A percentile compares a stretch with the other conserved stretches of the same genome.
These are phyloP conservation scores for Trichaptum fuscoviolaceum DNA, from an alignment of 768 basidiomycete species.

Conservation along the genomic window DNA sequence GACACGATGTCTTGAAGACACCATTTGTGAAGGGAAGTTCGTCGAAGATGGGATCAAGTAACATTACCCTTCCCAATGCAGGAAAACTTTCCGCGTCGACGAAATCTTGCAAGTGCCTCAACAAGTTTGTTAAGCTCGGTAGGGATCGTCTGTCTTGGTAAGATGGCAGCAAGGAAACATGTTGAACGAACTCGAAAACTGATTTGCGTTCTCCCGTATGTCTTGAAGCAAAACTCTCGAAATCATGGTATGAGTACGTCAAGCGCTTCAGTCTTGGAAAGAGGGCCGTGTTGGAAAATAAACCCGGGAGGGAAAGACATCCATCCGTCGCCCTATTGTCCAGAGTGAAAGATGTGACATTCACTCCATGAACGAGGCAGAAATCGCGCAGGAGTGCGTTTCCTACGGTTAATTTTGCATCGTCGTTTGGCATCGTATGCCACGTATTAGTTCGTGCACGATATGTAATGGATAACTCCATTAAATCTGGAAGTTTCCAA, in stretches of 20 bases:
- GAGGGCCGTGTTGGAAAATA: neutral
- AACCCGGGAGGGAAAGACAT: neutral
- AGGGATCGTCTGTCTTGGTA: neutral
- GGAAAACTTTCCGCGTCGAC: neutral
- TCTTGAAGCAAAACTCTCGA: neutral
- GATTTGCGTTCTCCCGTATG: neutral
- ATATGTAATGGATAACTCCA: slow-evolving; percentile 16
- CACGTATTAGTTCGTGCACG: slow-evolving; percentile 24
- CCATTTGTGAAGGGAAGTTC: neutral
- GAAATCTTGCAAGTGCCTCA: neutral
- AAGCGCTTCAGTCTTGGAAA: neutral
- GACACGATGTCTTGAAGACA: neutral
- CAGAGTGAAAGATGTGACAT: neutral
- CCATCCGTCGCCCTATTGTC: neutral
- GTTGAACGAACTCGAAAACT: neutral
- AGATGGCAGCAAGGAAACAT: neutral
- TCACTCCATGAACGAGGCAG: neutral
- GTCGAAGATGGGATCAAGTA: neutral
- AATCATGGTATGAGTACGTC: neutral
- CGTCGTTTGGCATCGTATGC: slow-evolving; percentile 14
- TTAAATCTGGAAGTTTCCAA: neutral
- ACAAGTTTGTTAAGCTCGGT: neutral
- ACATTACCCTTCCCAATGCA: neutral
- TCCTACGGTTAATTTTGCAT: neutral
- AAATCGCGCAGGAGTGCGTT: neutral